A percentile compares a stretch with the other conserved stretches of the same genome.
These are phyloP conservation scores for Globisporangium iwayamae DNA, from an alignment of 352 stramenopile species.

Conservation along the genomic window DNA sequence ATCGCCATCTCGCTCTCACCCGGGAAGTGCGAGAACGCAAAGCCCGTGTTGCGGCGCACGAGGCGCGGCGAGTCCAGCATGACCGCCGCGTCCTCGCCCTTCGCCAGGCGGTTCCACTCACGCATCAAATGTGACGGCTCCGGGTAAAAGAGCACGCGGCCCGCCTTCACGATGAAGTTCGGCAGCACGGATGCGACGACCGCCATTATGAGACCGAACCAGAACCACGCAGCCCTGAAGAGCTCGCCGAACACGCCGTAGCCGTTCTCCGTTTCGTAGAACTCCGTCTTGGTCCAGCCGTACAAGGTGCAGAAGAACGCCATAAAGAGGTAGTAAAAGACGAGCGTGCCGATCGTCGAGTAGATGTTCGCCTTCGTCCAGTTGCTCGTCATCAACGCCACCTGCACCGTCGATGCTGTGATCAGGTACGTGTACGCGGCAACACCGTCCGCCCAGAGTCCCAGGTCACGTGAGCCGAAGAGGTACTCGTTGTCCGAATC, in stretches of 20 bases:
- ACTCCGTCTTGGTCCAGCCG: constrained; percentile 64
- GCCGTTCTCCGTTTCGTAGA: constrained; percentile 78
- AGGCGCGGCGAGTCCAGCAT: constrained; percentile 66
- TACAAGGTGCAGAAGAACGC: constrained; percentile 82
- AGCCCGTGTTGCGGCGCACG: constrained; percentile 82
- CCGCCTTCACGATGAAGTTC: constrained; percentile 86
- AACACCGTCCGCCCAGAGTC: constrained; percentile 76
- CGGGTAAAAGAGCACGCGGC: constrained; percentile 84
- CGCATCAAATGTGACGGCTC: constrained; percentile 88
- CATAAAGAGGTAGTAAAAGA: constrained; percentile 88
- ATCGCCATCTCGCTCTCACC: constrained; percentile 77
- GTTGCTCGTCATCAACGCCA: constrained; percentile 87
- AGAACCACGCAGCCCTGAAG: constrained; percentile 74
- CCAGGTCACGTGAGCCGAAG: constrained; percentile 69
- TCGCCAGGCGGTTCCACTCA: constrained; percentile 87
- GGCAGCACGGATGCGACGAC: constrained; percentile 61
- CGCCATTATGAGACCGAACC: constrained; percentile 67
- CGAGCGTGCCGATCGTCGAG: constrained; percentile 70
- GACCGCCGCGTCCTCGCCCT: constrained; percentile 57
- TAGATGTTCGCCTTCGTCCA: constrained; percentile 75
- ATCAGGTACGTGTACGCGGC: constrained; percentile 87
- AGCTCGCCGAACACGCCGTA: constrained; percentile 69
- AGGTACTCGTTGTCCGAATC: constrained; percentile 41
- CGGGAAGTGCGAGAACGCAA: constrained; percentile 82
- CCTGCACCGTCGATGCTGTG: constrained; percentile 79